phyloP scores from a whole-genome alignment of 108 stramenopile species.

The Bacterosira constricta region DNA sequence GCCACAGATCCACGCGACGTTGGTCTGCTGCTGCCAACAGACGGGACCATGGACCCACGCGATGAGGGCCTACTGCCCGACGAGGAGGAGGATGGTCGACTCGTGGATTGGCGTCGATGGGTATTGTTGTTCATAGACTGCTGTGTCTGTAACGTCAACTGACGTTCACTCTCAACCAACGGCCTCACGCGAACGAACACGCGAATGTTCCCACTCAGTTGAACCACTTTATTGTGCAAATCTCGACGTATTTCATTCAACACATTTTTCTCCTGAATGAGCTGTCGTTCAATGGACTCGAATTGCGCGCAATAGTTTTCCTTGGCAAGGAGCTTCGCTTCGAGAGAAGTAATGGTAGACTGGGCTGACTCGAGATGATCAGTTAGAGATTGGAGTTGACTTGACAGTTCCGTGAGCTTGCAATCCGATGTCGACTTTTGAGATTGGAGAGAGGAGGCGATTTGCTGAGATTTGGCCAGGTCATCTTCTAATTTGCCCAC shows the following conservation, averaged over 20 bases:
- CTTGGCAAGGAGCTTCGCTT: conserved; percentile 25
- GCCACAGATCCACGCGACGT: not conserved
- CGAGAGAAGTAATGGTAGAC: conserved; percentile 16
- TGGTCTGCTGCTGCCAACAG: conserved; percentile 36
- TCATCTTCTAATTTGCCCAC: conserved; percentile 8
- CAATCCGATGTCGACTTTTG: conserved; percentile 19
- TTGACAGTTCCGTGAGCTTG: conserved; percentile 18
- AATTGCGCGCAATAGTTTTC: conserved; percentile 49
- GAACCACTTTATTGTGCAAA: not conserved
- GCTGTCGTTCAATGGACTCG: conserved; percentile 66
- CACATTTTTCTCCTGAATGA: conserved; percentile 56
- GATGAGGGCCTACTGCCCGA: conserved; percentile 43
- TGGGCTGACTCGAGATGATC: conserved; percentile 22
- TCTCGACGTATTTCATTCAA: conserved; percentile 86
- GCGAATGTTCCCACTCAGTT: conserved; percentile 94
- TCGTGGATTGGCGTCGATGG: conserved; percentile 59
- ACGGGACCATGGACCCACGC: not conserved
- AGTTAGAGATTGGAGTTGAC: conserved; percentile 23
- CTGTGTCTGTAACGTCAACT: conserved; percentile 23
- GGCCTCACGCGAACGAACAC: conserved; percentile 95
- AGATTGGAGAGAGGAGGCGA: conserved; percentile 5
- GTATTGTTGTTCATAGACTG: conserved; percentile 51
- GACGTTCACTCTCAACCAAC: conserved; percentile 81
- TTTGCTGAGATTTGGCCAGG: conserved; percentile 26
- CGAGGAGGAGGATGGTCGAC: too few relatives aligned